Evolutionary conservation across 805 yeast species (phyloP), one percentile per base, ranked within the genome.

Genomic region (Saccharomyces kudriavzevii): DNA sequence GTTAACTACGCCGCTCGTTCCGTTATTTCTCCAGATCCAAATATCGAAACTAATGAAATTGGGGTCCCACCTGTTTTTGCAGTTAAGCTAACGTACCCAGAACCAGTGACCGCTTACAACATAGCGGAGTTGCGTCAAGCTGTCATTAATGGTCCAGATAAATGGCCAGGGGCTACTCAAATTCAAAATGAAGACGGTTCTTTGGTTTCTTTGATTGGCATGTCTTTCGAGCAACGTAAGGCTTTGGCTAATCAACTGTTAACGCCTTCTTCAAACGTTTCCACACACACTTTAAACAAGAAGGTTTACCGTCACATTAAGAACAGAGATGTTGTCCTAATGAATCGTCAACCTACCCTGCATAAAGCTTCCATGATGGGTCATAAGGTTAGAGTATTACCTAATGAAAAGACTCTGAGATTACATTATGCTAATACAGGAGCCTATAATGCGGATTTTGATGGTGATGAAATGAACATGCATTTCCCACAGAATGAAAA

Each of bases 301-400:
- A 94, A 94, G 73, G 99, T 94, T 45, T 86, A 77, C 71, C 84
- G 99, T 68, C 99, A 94, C 69, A 89, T 94, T 68, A 85, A 86
- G 58, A 92, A 95, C 74, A 85, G 89, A 59, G 99, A 95, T 72
- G 91, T 94, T 56, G 98, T 95, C 49, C 71, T 95, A 45, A 94
- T 95, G 98, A 94, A 94, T 75, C 91, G 99, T 77, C 99, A 94
- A 76, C 99, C 99, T 49, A 92, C 99, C 14, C 79, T 94, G 70
- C 99, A 94, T 76, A 94, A 94, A 75, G 99, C 99, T 48, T 95
- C 99, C 28, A 94, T 94, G 97, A 94, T 94, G 99, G 99, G 99
- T 61, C 99, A 94, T 74, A 88, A 85, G 68, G 99, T 94, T 47
- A 82, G 97, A 65, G 99, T 94, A 30, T 77, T 94, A 62, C 99